Conservation (phyloP, 768 basidiomycete species). For the Auricularia heimuer region DNA sequence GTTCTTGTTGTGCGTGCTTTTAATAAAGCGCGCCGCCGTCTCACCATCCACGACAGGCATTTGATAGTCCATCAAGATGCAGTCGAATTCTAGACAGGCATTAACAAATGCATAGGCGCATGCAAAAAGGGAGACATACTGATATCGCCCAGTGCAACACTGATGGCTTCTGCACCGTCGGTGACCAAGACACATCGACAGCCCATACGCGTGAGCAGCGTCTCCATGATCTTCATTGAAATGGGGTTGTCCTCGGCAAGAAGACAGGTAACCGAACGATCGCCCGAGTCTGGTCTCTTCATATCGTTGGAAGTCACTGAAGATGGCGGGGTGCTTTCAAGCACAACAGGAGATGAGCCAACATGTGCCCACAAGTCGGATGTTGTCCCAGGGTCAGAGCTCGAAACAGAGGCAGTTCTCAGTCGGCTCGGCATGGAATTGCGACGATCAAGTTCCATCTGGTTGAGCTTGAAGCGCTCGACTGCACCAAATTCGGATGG, state of each 20-base stretch:
- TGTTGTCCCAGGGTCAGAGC: conserved; percentile 68
- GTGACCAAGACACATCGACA: conserved; percentile 93
- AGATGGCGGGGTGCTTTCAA: conserved; percentile 65
- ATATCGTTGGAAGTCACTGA: conserved; percentile 81
- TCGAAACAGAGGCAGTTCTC: conserved; percentile 75
- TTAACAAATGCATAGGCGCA: conserved; percentile 14
- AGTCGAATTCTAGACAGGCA: conserved; percentile 68
- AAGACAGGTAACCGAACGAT: conserved; percentile 86
- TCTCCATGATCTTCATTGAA: conserved; percentile 95
- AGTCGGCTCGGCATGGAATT: conserved; percentile 81
- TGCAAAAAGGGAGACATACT: conserved; percentile 46
- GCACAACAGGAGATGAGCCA: conserved; percentile 43
- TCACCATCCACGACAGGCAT: conserved; percentile 98
- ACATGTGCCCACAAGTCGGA: conserved; percentile 63
- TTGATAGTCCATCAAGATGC: conserved; percentile 89
- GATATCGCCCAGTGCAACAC: conserved; percentile 95
- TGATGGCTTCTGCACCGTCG: conserved; percentile 94
- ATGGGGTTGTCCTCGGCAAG: conserved; percentile 98
- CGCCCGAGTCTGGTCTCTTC: conserved; percentile 66
- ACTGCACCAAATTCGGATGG: conserved; percentile 84
- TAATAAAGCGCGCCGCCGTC: conserved; percentile 93
- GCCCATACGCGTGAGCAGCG: conserved; percentile 83
- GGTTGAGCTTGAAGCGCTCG: conserved; percentile 78
- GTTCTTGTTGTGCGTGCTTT: conserved; percentile 93
- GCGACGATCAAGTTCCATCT: conserved; percentile 68